These are phyloP conservation scores for Aspergillus thermomutatus DNA, from an alignment of 2,329 filamentous ascomycete genomes.

Conservation along the genomic window DNA sequence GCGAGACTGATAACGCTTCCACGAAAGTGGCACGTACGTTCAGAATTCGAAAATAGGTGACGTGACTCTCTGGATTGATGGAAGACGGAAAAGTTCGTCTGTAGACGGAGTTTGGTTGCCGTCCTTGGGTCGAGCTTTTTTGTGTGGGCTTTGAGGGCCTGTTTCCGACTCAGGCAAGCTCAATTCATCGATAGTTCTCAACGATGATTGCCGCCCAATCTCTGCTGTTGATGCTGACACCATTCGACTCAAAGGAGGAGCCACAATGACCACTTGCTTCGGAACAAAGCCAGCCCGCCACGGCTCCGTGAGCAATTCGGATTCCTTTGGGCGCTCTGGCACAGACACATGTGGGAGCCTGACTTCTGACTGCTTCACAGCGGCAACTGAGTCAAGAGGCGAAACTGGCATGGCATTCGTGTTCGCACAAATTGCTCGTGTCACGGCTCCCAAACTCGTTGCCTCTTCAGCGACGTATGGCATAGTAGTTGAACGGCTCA, in stretches of 20 bases:
- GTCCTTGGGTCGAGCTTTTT: not conserved
- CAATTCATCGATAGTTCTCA: not conserved
- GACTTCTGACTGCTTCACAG: not conserved
- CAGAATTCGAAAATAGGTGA: conserved; percentile 14
- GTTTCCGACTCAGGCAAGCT: not conserved
- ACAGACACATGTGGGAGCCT: not conserved
- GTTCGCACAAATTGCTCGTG: conserved; percentile 10
- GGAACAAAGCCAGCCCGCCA: conserved; percentile 11
- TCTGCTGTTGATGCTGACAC: conserved; percentile 9
- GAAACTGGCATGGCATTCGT: conserved; percentile 3
- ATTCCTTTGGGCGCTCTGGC: conserved; percentile 1
- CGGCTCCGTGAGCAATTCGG: not conserved
- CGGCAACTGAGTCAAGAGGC: conserved; percentile 1
- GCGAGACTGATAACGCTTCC: not conserved
- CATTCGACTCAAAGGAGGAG: conserved; percentile 8
- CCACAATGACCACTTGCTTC: conserved; percentile 12
- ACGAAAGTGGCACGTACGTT: not conserved
- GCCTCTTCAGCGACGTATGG: conserved; percentile 20
- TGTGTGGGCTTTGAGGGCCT: not conserved
- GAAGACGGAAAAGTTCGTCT: conserved; percentile 8
- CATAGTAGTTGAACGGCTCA: conserved; percentile 23
- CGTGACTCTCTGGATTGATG: conserved; percentile 11
- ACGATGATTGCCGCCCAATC: not conserved
- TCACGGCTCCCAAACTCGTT: conserved; percentile 5
- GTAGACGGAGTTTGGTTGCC: not conserved